Conservation (phyloP, 2,329 filamentous ascomycete species). For the Anisogramma anomala region DNA sequence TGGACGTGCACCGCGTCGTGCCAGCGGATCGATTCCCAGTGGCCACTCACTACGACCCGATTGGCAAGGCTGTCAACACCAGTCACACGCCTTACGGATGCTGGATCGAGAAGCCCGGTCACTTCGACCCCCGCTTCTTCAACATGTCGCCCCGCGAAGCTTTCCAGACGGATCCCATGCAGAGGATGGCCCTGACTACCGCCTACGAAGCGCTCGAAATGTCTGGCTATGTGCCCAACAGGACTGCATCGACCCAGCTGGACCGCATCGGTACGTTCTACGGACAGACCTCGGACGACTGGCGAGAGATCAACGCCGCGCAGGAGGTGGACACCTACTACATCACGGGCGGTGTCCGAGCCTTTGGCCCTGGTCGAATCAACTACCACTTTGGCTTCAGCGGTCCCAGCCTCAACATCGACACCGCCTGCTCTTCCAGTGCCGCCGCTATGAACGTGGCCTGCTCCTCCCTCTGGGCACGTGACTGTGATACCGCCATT, state of each 20-base stretch:
- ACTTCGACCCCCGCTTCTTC: constrained; percentile 77
- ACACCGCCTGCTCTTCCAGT: constrained; percentile 70
- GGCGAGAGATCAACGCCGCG: constrained; percentile 61
- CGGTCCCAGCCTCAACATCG: constrained; percentile 59
- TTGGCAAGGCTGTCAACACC: constrained; percentile 63
- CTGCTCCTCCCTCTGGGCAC: constrained; percentile 61
- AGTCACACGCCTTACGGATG: constrained; percentile 66
- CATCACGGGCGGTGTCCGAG: constrained; percentile 33
- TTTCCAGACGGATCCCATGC: constrained; percentile 70
- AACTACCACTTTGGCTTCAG: constrained; percentile 70
- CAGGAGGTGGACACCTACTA: constrained; percentile 55
- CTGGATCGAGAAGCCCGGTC: constrained; percentile 61
- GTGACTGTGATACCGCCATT: constrained; percentile 71
- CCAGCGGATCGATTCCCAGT: constrained; percentile 65
- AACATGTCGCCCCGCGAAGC: constrained; percentile 79
- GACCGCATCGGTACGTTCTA: constrained; percentile 61
- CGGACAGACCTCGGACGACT: constrained; percentile 65
- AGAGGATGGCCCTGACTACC: constrained; percentile 62
- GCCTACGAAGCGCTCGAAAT: constrained; percentile 76
- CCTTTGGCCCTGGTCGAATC: constrained; percentile 45
- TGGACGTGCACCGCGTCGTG: constrained; percentile 59
- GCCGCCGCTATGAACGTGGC: constrained; percentile 60
- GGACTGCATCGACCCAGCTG: constrained; percentile 56
- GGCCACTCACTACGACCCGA: constrained; percentile 57
- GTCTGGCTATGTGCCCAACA: constrained; percentile 64